Evolutionary conservation across 192 early-diverging fungal genomes (phyloP), one percentile per base, ranked within the genome.

Genomic region (Globomyces pollinis-pini): DNA sequence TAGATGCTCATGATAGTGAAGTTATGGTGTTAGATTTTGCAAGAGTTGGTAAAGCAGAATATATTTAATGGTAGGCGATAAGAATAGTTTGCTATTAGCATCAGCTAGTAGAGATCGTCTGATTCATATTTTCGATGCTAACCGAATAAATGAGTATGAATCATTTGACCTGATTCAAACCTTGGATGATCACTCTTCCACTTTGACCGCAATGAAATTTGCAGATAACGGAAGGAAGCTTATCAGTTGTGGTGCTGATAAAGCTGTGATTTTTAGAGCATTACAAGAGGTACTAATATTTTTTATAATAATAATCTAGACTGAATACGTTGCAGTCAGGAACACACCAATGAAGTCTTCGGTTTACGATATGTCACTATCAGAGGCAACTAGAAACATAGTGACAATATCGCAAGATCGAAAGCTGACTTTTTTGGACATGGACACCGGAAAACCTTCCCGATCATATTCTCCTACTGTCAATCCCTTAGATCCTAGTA

Each of bases 181-280:
- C 26, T 63, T 91, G 30, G 90, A 90, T 33, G 90, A 91, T 51
- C 90, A 91, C 52, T 88, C 90, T 38, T 88, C 88, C 0, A 88
- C 90, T 0, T 84, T 91, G 2, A 90, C 86, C 4, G 69, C 76
- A 20, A 79, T 91, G 34, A 71, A 72, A 45, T 91, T 91, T 60
- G 68, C 79, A 4, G 71, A 74, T 39, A 64, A 73, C 49, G 89
- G 87, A 13, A 68, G 65, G 18, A 78, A 73, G 23, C 68, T 91
- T 28, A 73, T 91, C 36, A 91, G 86, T 50, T 89, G 85, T 63
- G 86, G 78, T 7, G 88, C 88, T 7, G 90, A 91, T 59, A 91
- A 91, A 68, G 85, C 86, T 18, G 65, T 91, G 3, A 84, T 88
- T 3, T 91, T 91, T 50, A 75, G 89, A 28, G 35, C 58, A 24